phyloP scores from a whole-genome alignment of 2,329 filamentous ascomycete genomes.

The Aureobasidium sp. region DNA sequence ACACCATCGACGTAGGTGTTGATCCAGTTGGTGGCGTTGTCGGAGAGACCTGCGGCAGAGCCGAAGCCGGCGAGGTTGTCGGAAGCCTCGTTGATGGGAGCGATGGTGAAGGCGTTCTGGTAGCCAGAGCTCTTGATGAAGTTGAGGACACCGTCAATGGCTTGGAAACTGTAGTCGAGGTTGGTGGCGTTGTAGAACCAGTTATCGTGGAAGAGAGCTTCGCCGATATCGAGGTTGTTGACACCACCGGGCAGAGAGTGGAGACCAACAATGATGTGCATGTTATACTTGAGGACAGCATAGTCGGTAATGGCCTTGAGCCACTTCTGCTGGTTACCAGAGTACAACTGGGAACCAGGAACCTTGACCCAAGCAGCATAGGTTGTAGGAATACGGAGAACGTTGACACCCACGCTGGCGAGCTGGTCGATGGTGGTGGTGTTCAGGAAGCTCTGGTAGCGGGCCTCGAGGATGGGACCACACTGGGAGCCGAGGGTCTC shows the following conservation, averaged over 20 bases:
- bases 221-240: not conserved
- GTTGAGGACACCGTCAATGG: not conserved
- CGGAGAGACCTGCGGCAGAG: not conserved
- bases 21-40: not conserved
- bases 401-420: not conserved
- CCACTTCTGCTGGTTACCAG: not conserved
- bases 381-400: not conserved
- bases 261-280: not conserved
- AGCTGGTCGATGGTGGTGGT: not conserved
- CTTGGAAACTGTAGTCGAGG: not conserved
- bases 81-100: not conserved
- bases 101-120: not conserved
- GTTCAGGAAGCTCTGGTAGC: not conserved
- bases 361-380: slow-evolving; percentile 17
- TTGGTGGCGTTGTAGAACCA: not conserved
- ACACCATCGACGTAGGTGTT: not conserved
- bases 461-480: not conserved
- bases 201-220: not conserved
- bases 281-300: not conserved
- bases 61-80: not conserved
- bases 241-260: not conserved
- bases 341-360: not conserved
- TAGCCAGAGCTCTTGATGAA: not conserved
- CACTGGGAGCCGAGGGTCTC: not conserved
- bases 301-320: not conserved